phyloP scores from a whole-genome alignment of 169 alveolate genomes.

The Miamiensis avidus region DNA sequence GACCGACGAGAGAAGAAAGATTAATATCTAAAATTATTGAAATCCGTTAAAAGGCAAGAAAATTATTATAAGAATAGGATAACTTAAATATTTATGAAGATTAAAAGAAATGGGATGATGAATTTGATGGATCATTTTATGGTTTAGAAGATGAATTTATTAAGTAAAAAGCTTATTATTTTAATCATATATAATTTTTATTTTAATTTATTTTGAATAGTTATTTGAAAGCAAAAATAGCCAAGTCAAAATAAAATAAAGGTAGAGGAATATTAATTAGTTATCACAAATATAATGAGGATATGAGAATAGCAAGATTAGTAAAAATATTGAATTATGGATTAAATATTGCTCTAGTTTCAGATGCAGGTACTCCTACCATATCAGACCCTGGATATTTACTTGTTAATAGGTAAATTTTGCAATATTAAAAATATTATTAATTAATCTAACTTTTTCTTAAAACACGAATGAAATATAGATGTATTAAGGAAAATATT shows the following conservation, averaged over 20 bases:
- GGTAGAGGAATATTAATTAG: conserved; percentile 75
- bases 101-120: neutral
- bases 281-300: conserved; percentile 67
- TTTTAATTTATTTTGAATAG: conserved; percentile 11
- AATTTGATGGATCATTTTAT: conserved; percentile 20
- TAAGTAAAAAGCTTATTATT: neutral
- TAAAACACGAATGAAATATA: conserved; percentile 13
- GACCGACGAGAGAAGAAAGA: conserved; percentile 22
- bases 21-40: conserved; percentile 23
- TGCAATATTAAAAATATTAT: neutral
- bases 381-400: conserved; percentile 80
- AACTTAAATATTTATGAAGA: neutral
- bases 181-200: no score
- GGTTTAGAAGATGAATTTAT: conserved; percentile 39
- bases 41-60: conserved; percentile 12
- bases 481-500: conserved; percentile 51
- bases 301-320: conserved; percentile 59
- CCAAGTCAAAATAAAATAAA: conserved; percentile 52
- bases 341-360: conserved; percentile 62
- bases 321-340: conserved; percentile 70
- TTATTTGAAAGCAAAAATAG: conserved; percentile 40
- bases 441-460: neutral
- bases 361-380: conserved; percentile 84
- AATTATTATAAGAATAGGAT: conserved; percentile 22
- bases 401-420: conserved; percentile 29